Percentiles rank a stretch among this genome's conserved stretches.
These are phyloP conservation scores for Neurospora africana DNA, from an alignment of 495 filamentous ascomycete genomes.

Conservation along the genomic window DNA sequence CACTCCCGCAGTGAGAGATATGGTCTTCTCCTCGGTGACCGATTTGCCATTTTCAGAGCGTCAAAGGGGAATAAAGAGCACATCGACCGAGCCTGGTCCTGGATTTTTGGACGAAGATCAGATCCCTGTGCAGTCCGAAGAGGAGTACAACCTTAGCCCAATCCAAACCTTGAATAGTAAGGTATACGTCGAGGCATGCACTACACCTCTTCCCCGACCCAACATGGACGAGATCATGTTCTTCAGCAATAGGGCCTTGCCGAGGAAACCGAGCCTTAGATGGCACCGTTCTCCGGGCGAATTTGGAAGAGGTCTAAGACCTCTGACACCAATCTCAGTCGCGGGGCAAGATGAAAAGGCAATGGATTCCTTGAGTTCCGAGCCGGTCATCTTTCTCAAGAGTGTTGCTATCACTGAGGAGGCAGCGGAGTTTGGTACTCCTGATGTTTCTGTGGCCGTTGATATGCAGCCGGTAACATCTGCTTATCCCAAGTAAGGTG, in stretches of 20 bases:
- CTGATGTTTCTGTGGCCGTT: constrained; percentile 29
- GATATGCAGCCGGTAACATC: not conserved
- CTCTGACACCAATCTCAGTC: constrained; percentile 2
- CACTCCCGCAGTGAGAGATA: constrained; percentile 1
- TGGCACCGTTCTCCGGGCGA: not conserved
- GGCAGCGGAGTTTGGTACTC: constrained; percentile 37
- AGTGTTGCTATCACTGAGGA: constrained; percentile 53
- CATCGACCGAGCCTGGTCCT: not conserved
- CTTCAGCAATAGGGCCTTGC: not conserved
- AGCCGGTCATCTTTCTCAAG: constrained; percentile 31
- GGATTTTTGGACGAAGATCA: not conserved
- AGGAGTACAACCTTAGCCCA: constrained; percentile 6
- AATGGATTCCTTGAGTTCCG: constrained; percentile 12
- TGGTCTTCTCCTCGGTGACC: constrained; percentile 1
- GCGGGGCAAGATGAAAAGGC: not conserved
- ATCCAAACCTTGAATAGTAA: constrained; percentile 3
- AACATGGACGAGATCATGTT: constrained; percentile 11
- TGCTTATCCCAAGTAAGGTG: not conserved
- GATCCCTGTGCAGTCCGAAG: constrained; percentile 1
- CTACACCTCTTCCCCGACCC: constrained; percentile 9
- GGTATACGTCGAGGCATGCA: constrained; percentile 5
- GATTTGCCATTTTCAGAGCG: not conserved
- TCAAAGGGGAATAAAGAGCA: not conserved
- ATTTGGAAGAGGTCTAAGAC: constrained; percentile 1
- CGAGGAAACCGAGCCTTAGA: not conserved